Conservation (phyloP, 2,329 filamentous ascomycete species). For the Emydomyces testavorans region DNA sequence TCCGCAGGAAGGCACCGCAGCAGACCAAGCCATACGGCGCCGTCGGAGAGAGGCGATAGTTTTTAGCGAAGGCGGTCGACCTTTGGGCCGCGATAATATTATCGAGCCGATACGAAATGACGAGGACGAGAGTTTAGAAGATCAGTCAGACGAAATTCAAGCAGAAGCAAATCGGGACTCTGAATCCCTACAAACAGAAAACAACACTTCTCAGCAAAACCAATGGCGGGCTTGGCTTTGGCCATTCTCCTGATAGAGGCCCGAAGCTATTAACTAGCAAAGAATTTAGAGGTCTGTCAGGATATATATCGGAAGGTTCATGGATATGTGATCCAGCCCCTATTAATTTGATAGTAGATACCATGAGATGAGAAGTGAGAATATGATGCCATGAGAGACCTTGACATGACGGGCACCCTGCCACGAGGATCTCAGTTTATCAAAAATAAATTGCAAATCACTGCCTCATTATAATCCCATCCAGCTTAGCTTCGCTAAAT, state of each 20-base stretch:
- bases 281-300: not conserved
- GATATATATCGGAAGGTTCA: not conserved
- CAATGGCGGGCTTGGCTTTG: not conserved
- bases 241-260: not conserved
- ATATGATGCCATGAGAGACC: not conserved
- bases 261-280: not conserved
- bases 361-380: not conserved
- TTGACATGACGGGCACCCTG: no score
- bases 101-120: constrained; percentile 47
- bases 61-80: constrained; percentile 70
- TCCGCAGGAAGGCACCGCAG: constrained; percentile 25
- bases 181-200: not conserved
- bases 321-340: not conserved
- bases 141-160: not conserved
- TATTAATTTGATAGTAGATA: not conserved
- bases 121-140: not conserved
- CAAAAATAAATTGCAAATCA: no score
- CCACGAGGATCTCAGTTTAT: no score
- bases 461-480: constrained; percentile 44
- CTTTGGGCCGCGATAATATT: constrained; percentile 64
- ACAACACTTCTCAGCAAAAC: not conserved
- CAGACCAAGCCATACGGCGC: constrained; percentile 60
- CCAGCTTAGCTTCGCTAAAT: constrained; percentile 72
- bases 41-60: constrained; percentile 82
- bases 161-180: not conserved